Base-by-base conservation (phyloP, 305 asterid genomes). In the Fraxinus velutina region DNA sequence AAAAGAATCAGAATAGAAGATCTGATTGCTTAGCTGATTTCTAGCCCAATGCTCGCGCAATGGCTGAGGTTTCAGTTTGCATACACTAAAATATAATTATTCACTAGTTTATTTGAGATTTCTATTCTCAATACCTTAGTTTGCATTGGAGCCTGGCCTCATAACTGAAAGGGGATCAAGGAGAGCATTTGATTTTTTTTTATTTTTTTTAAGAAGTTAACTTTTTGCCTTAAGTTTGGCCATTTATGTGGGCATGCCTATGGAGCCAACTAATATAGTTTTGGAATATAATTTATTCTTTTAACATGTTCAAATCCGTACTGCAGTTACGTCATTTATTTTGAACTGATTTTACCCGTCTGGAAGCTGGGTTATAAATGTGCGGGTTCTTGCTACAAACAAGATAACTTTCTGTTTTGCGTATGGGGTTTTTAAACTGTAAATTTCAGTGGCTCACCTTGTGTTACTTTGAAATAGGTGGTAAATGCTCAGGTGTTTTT, bases 401-500 rank as follows among this genome's bases (percentile, higher is more conserved):
- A 9, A 64, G 34, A 24, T 24, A 64, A 27, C 9, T 73, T 72
- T 52, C 66, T 22, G 8, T n/a, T 72, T 72, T 55, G 71, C 15
- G 13, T 55, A 36, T 57, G 19, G 50, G 8, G 22, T 64, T 17
- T 74, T 33, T 21, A 15, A 27, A 74, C 29, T 62, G 42, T 47
- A 62, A 60, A 44, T 24, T 64, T 62, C 22, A 37, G 24, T 73
- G 47, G 42, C 72, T 55, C 27, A 39, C 37, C 27, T 64, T 32
- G 9, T 68, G 60, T 36, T 36, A 12, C 83, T 39, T 50, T 73
- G 21, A 15, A 62, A 32, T 77, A 17, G 34, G 64, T 39, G 21
- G 71, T 75, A 33, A 82, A 82, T 47, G 24, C 52, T 68, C 24
- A 4, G 17, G 72, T 17, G n/a, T 36, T 70, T 68, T 68, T 77